Conservation (phyloP, 1,284 basidiomycete genomes). For the Heterobasidion parviporum region DNA sequence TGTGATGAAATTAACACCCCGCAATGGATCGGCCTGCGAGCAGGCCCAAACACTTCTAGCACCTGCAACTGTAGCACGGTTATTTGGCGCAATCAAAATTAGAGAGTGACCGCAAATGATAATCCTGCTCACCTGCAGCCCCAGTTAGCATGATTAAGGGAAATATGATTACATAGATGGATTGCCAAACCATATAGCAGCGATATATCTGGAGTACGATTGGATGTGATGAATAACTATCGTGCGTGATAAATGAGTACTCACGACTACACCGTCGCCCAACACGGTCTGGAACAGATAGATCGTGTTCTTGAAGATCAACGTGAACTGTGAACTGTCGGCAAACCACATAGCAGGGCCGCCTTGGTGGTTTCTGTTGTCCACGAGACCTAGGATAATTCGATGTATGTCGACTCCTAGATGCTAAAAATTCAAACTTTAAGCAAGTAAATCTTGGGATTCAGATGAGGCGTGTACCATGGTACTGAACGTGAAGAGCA, state of each 20-base stretch:
- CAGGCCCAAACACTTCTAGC: constrained; percentile 10
- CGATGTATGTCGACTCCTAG: constrained; percentile 16
- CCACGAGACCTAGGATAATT: constrained; percentile 13
- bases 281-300: constrained; percentile 25
- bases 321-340: constrained; percentile 19
- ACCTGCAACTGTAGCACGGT: constrained; percentile 4
- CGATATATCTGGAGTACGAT: constrained; percentile 16
- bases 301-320: constrained; percentile 19
- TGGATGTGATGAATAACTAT: not conserved
- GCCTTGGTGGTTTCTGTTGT: constrained; percentile 6
- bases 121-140: constrained; percentile 8
- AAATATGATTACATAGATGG: constrained; percentile 6
- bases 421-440: constrained; percentile 10
- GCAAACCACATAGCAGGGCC: constrained; percentile 15
- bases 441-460: no score
- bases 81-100: not conserved
- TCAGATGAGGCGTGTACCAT: constrained; percentile 7
- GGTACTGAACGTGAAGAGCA: constrained; percentile 17
- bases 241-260: constrained; percentile 1
- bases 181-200: constrained; percentile 2
- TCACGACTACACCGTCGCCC: constrained; percentile 24
- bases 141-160: constrained; percentile 17
- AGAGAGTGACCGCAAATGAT: not conserved
- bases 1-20: constrained; percentile 13
- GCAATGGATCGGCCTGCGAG: not conserved